Base-by-base conservation (phyloP, 129 eudicot species). In the Apium graveolens region DNA sequence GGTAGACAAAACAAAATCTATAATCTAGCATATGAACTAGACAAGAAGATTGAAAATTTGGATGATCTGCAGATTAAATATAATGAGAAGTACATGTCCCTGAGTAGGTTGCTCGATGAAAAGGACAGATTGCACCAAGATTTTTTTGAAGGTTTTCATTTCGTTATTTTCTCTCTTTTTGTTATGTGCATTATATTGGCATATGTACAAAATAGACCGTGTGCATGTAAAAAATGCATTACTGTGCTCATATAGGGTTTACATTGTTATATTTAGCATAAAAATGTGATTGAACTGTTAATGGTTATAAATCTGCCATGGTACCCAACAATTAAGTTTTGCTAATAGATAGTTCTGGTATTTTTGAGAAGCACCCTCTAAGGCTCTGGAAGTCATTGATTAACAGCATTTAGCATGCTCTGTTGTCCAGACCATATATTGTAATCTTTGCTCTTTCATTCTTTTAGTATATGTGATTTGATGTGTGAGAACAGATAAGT, bases 121-220 rank as follows among this genome's bases (percentile, higher is more conserved):
- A 96, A 92, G 81, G 97, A 96, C 78, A 39, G 27, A 60, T 88
- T 92, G 62, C 97, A 96, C 79, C 93, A 85, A 43, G 83, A 87
- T 73, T 96, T 92, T 80, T 86, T 27, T 63, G 97, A 90, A 86
- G 97, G 99, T 51, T 39, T 14, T 46, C 44, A n/a, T 12, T 20
- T 20, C 8, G 18, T 38, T 34, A 17, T 72, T 70, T 27, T 84
- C 2, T 43, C 18, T 42, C 14, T 43, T 29, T 16, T 4, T 37
- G 26, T 70, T 18, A 12, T 69, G 57, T 65, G 74, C 17, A 34
- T 24, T 32, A 5, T 43, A 4, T 72, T 6, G 16, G n/a, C 66
- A 29, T 39, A 31, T 69, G 12, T 42, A 49, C 57, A 4, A 49
- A 49, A 1, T 49, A 57, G 66, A 57, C 66, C 10, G 11, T 68